Percentiles rank a stretch among this genome's conserved stretches.
Evolutionary conservation across 768 basidiomycete genomes (phyloP).

Genomic region (Boletus patriciae): DNA sequence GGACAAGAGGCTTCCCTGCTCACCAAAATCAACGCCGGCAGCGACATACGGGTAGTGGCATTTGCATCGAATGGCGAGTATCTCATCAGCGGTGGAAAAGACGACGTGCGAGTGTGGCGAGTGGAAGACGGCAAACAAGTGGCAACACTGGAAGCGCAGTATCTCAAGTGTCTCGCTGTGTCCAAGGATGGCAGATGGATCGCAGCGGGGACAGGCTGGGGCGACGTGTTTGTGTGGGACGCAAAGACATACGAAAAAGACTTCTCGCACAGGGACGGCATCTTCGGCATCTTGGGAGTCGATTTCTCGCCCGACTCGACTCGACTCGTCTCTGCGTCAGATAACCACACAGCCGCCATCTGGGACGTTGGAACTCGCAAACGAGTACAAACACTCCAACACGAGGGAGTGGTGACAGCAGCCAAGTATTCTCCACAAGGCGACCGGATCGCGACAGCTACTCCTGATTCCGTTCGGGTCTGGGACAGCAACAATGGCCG

Average conservation of each 20-base stretch:
- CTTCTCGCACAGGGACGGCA: neutral
- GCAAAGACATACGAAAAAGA: neutral
- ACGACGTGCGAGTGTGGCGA: neutral
- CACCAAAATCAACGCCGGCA: neutral
- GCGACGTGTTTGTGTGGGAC: neutral
- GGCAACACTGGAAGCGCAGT: too few species aligned
- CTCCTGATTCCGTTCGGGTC: neutral
- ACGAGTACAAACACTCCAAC: neutral
- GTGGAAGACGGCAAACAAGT: neutral
- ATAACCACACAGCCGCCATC: neutral
- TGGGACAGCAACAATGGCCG: neutral
- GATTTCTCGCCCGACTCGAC: conserved; percentile 6
- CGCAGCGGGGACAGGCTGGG: neutral
- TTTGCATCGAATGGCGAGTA: neutral
- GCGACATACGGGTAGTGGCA: neutral
- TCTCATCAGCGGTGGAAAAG: neutral
- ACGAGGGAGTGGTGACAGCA: too few species aligned
- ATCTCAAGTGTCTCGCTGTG: neutral
- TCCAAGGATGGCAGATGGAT: conserved; percentile 4
- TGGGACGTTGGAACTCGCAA: neutral
- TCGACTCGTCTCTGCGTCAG: neutral
- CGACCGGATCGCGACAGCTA: too few species aligned
- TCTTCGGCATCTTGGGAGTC: neutral
- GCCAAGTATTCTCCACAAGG: neutral
- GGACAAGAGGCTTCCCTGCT: too few species aligned